These are phyloP conservation scores for Xerocomus brunneocitrinus DNA, from an alignment of 768 basidiomycete species.

Conservation along the genomic window DNA sequence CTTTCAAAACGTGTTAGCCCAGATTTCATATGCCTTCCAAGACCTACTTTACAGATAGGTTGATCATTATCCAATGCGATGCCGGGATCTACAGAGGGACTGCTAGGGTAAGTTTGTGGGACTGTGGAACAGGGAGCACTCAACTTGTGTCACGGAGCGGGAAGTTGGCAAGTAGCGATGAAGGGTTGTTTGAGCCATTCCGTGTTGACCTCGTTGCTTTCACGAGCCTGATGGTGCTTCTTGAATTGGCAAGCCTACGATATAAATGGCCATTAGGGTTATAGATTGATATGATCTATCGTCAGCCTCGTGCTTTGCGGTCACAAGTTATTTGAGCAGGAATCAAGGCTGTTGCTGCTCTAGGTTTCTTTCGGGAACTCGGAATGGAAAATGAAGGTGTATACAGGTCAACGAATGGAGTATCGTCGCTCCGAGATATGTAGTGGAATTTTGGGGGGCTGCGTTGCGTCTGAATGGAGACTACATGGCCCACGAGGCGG, in stretches of 20 bases:
- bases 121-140: background rate
- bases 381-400: background rate
- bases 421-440: background rate
- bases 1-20: conserved; percentile 4
- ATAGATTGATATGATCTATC: conserved; percentile 21
- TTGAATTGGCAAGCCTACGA: conserved; percentile 19
- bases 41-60: conserved; percentile 4
- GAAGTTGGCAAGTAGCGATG: conserved; percentile 1
- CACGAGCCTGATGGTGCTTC: conserved; percentile 14
- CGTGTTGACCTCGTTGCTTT: conserved; percentile 20
- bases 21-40: background rate
- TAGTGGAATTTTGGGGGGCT: background rate
- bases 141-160: conserved; percentile 2
- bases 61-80: conserved; percentile 7
- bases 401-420: too few relatives aligned
- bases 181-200: conserved; percentile 10
- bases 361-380: background rate
- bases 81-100: background rate
- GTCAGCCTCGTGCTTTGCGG: conserved; percentile 1
- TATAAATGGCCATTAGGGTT: background rate
- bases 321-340: conserved; percentile 2
- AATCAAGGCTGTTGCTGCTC: background rate
- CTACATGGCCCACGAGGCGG: background rate
- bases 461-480: background rate
- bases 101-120: background rate